Conservation (phyloP, 2,329 filamentous ascomycete species). For the Xylogone sp. region DNA sequence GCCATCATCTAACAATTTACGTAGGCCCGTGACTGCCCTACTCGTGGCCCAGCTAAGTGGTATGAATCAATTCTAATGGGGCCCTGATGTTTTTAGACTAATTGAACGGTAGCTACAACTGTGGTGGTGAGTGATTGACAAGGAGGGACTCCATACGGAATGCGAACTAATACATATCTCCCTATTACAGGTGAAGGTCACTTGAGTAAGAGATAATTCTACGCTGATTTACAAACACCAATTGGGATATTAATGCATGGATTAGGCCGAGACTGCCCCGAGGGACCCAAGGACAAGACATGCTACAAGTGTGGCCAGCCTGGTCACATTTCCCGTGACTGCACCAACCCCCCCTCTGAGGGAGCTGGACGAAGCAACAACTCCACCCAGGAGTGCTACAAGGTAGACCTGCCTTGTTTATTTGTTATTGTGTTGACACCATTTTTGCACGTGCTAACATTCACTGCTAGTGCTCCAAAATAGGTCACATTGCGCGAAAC, state of each 20-base stretch:
- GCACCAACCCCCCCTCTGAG: constrained; percentile 28
- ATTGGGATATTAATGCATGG: constrained; percentile 16
- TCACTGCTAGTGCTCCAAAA: constrained; percentile 70
- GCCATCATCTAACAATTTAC: not conserved
- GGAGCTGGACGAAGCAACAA: constrained; percentile 24
- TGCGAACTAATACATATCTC: constrained; percentile 25
- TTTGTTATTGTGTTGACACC: not conserved
- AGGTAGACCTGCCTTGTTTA: constrained; percentile 33
- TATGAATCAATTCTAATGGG: constrained; percentile 38
- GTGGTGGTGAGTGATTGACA: constrained; percentile 58
- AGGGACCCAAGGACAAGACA: constrained; percentile 83
- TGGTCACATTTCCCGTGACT: constrained; percentile 88
- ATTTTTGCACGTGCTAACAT: constrained; percentile 11
- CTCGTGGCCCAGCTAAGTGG: constrained; percentile 79
- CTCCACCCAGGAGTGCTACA: constrained; percentile 77
- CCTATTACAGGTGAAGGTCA: constrained; percentile 59
- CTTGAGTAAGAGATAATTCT: constrained; percentile 59
- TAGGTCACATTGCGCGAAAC: constrained; percentile 94
- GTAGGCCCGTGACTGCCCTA: constrained; percentile 81
- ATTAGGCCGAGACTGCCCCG: constrained; percentile 81
- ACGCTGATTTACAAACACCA: constrained; percentile 4
- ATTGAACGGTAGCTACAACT: constrained; percentile 65
- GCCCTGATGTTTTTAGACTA: constrained; percentile 3
- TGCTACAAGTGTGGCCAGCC: constrained; percentile 76
- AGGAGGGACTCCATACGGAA: constrained; percentile 12